Base-by-base conservation (phyloP, 768 basidiomycete species). In the Asterophora parasitica region DNA sequence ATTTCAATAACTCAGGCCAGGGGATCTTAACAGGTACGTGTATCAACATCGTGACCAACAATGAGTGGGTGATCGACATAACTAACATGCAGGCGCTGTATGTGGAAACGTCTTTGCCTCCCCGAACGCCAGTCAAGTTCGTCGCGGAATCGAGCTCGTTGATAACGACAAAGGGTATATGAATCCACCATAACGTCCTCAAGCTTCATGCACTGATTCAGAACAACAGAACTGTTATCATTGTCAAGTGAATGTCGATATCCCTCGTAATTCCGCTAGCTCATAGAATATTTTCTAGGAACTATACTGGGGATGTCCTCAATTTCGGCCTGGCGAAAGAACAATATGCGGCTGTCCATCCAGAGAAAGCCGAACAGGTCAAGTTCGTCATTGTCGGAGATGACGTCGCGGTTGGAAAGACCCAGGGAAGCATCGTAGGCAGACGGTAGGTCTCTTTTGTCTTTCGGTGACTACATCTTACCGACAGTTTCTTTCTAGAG, bases 301-400 rank as follows among this genome's bases (percentile, higher is more conserved):
- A 92, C 58, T 92, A 92, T 60, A 92, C 90, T 0, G 92, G 92
- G 13, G 92, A 95, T 56, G 77, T 92, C 31, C 80, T 95, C 39
- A 91, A 93, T 60, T 95, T 95, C 58, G 92, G 92, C 17, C 77
- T 95, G 8, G 92, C 92, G 3, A 85, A 82, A 55, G 91, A 95
- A 58, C 85, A 88, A 55, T 84, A 85, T 51, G 82, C 87, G 3
- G 82, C 88, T 4, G 64, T 72, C 40, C 76, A 85, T 46, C 83
- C 88, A 0, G 75, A 81, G 17, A 81, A 82, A 57, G 76, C 85
- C 1, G 76, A 85, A 43, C 68, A 69, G 20, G 77, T 90, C 60
- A 82, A 77, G 57, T 87, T 93, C 46, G 72, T 94, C 26, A 77
- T 92, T 35, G 89, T 95, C 4, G 91, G 85, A 5, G 92, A 95